phyloP scores from a whole-genome alignment of 2,329 filamentous ascomycete species.

The Graphilbum fragrans region DNA sequence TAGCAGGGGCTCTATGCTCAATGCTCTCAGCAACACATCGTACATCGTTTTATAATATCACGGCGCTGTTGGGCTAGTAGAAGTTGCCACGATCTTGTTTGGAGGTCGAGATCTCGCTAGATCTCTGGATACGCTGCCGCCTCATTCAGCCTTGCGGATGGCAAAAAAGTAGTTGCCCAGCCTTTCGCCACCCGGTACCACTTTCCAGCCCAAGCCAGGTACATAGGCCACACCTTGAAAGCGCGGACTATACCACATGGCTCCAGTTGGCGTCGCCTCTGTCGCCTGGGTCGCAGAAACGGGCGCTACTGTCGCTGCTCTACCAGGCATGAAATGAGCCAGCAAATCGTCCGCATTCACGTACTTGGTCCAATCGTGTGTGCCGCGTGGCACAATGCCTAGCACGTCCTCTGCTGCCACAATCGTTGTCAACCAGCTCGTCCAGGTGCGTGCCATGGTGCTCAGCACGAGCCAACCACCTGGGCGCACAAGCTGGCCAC shows the following conservation, averaged over 20 bases:
- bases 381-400: constrained; percentile 79
- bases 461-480: constrained; percentile 89
- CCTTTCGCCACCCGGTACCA: constrained; percentile 68
- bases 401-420: constrained; percentile 80
- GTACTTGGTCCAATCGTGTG: constrained; percentile 95
- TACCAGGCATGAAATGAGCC: background rate
- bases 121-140: no score
- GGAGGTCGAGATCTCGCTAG: no score
- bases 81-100: no score
- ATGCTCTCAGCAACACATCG: no score
- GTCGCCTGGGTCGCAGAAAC: background rate
- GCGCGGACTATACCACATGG: constrained; percentile 42
- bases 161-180: constrained; percentile 96
- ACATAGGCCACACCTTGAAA: constrained; percentile 82
- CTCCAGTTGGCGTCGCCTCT: background rate
- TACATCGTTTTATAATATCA: background rate
- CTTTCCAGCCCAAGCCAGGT: constrained; percentile 80
- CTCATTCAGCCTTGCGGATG: constrained; percentile 36
- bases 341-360: constrained; percentile 71
- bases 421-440: constrained; percentile 86
- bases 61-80: no score
- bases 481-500: constrained; percentile 67
- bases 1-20: no score
- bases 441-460: constrained; percentile 83
- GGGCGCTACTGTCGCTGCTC: no score